Evolutionary conservation across 208 protist genomes (phyloP).

Genomic region (Trichomonas vaginalis): DNA sequence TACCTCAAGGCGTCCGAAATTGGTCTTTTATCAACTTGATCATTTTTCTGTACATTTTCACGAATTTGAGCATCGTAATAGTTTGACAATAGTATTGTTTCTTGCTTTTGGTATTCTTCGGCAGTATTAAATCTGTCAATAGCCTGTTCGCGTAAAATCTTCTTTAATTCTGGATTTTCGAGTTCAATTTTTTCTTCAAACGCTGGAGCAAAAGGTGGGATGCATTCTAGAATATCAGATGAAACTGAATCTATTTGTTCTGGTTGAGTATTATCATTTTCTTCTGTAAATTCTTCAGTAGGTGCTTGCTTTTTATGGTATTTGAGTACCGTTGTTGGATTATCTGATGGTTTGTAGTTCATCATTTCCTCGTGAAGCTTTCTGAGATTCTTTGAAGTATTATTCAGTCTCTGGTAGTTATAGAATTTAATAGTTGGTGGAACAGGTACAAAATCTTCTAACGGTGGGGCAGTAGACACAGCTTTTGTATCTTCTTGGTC

Average conservation of each 20-base stretch:
- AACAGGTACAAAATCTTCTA: neutral
- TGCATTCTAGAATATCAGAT: neutral
- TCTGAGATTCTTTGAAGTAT: neutral
- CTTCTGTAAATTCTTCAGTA: neutral
- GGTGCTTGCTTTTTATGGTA: neutral
- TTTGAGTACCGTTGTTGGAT: neutral
- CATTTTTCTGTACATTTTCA: conserved; percentile 15
- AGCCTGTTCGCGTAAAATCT: neutral
- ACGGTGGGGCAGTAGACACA: neutral
- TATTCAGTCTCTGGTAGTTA: neutral
- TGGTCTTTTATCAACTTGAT: neutral
- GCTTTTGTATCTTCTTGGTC: neutral
- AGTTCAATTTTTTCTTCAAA: neutral
- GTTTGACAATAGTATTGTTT: neutral
- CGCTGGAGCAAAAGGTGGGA: neutral
- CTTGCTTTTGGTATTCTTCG: neutral
- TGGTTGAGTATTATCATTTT: neutral
- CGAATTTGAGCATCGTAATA: neutral
- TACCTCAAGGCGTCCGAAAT: neutral
- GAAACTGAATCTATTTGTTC: neutral
- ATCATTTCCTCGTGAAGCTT: neutral
- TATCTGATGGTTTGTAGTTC: neutral
- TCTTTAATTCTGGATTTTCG: neutral
- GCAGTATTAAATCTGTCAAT: neutral
- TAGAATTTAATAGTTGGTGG: neutral